These are phyloP conservation scores for Anacardium occidentale DNA, from an alignment of 345 rosid species.

Conservation along the genomic window DNA sequence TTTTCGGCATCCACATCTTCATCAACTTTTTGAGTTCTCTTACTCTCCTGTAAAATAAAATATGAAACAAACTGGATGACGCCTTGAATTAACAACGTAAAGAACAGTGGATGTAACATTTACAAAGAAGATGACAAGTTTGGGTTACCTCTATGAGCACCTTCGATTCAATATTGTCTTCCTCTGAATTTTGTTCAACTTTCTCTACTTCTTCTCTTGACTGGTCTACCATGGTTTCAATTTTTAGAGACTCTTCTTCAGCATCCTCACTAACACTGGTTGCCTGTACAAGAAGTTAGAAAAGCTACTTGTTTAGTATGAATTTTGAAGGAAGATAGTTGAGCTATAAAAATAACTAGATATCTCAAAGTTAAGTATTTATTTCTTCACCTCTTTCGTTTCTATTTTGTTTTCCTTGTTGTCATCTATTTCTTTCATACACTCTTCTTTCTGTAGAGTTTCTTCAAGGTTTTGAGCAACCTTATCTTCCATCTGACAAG, in stretches of 20 bases:
- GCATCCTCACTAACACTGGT: constrained; percentile 18
- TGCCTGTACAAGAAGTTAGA: constrained; percentile 27
- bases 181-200: constrained; percentile 3
- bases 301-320: constrained; percentile 6
- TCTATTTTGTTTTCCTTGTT: constrained; percentile 3
- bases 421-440: constrained; percentile 13
- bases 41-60: constrained; percentile 16
- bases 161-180: constrained; percentile 7
- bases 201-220: constrained; percentile 3
- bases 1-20: constrained; percentile 9
- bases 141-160: neutral
- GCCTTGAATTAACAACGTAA: neutral
- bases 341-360: neutral
- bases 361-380: neutral
- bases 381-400: constrained; percentile 23
- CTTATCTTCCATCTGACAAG: neutral
- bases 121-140: too few relatives aligned
- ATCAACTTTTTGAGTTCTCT: constrained; percentile 16
- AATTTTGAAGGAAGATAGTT: neutral
- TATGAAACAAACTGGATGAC: neutral
- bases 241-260: constrained; percentile 11
- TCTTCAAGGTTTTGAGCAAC: constrained; percentile 11
- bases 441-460: neutral
- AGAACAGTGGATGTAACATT: neutral
- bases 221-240: constrained; percentile 3